These are phyloP conservation scores for Fusarium verrucosum DNA, from an alignment of 2,329 filamentous ascomycete species.

Conservation along the genomic window DNA sequence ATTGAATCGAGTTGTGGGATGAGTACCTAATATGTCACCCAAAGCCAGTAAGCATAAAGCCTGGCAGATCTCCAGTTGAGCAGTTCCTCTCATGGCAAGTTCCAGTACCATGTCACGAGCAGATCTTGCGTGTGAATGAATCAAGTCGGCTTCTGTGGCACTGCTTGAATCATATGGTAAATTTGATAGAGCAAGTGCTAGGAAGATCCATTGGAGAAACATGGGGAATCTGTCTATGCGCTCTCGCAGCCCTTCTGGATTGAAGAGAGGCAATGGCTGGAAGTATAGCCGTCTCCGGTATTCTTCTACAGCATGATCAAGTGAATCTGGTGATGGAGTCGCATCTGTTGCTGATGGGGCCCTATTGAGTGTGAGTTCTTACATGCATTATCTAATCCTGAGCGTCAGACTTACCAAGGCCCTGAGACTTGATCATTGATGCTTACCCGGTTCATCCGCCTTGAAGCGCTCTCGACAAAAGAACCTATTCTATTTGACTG, in stretches of 20 bases:
- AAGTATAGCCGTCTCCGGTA: slow-evolving; percentile 34
- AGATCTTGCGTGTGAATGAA: slow-evolving; percentile 10
- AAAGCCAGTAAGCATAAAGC: slow-evolving; percentile 19
- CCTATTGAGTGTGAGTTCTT: background rate
- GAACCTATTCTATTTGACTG: background rate
- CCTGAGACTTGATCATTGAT: background rate
- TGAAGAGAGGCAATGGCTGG: slow-evolving; percentile 34
- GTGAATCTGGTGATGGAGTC: slow-evolving; percentile 6
- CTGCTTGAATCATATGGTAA: slow-evolving; percentile 17
- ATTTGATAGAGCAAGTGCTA: slow-evolving; percentile 17
- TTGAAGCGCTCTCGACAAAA: background rate
- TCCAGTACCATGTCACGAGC: slow-evolving; percentile 21
- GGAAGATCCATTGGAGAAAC: slow-evolving; percentile 32
- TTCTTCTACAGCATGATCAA: slow-evolving; percentile 21
- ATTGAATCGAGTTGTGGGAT: accelerated
- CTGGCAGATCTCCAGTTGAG: slow-evolving; percentile 21
- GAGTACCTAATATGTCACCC: slow-evolving; percentile 12
- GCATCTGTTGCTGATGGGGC: background rate
- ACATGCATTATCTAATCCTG: accelerated
- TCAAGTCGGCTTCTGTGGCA: slow-evolving; percentile 22
- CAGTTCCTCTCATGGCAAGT: slow-evolving; percentile 27
- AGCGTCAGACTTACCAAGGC: background rate
- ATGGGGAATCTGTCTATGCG: slow-evolving; percentile 12
- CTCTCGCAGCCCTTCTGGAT: slow-evolving; percentile 1
- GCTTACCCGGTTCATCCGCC: background rate